Evolutionary conservation across 257 asterid species (phyloP), one percentile per base, ranked within the genome.

Genomic region (Primulina huaijiensis): DNA sequence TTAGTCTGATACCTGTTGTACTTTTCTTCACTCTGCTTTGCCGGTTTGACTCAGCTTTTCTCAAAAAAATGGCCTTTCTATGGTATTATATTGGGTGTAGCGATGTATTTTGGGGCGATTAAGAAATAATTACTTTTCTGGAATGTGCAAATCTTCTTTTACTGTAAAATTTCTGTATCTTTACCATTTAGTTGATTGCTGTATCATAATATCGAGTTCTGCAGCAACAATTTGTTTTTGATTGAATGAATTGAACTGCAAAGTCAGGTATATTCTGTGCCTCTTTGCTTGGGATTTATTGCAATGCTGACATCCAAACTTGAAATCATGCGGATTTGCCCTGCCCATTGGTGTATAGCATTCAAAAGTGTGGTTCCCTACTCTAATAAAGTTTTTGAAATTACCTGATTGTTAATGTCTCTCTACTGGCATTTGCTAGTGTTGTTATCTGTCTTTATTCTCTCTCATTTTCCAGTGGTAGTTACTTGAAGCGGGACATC

Each of bases 51-150:
- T 50, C 19, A 37, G 19, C 20, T 60, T 72, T 40, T 70, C 62
- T n/a, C 7, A 7, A 37, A 37, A 4, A 27, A 56, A 35, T 35
- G 67, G 21, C 53, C 55, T 7, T 19, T 69, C 11, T 53, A 23
- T 8, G 17, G 59, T 65, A 12, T 56, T 65, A 30, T n/a, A 3
- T 16, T 64, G 7, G 62, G 60, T 64, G 62, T 25, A 21, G 37
- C 34, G 27, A 40, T 12, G 38, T 46, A 6, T 68, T 53, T n/a
- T 46, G 3, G 30, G 60, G 33, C 17, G 9, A 29, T 33, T 72
- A n/a, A 63, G 69, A 46, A 56, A 55, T 9, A 43, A 57, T 67
- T 20, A 65, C 53, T 60, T 30, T 60, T 53, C 57, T 60, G 53
- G 73, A 20, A 67, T 73, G 27, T n/a, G 29, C 23, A 33, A 60